phyloP scores from a whole-genome alignment of 345 rosid species.

The Turnera subulata region DNA sequence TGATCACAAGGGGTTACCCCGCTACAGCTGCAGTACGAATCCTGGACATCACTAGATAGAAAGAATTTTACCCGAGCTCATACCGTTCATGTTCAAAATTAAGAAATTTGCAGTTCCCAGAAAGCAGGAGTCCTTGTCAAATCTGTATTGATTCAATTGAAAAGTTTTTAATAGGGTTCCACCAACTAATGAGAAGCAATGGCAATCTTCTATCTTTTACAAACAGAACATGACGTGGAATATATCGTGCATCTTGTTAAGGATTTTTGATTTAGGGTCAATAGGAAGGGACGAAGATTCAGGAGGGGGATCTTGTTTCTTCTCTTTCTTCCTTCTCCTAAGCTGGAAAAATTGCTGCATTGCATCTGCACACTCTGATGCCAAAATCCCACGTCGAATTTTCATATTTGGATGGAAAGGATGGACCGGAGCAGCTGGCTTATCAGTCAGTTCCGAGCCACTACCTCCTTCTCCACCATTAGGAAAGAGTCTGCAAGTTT shows the following conservation, averaged over 20 bases:
- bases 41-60: too few species aligned
- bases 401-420: constrained; percentile 93
- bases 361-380: constrained; percentile 69
- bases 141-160: too few species aligned
- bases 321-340: constrained; percentile 71
- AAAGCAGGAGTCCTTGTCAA: too few species aligned
- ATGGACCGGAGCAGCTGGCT: constrained; percentile 76
- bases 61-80: too few species aligned
- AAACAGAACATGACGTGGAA: constrained; percentile 65
- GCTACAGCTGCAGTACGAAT: too few species aligned
- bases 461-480: constrained; percentile 31
- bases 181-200: background rate
- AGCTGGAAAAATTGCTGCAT: constrained; percentile 94
- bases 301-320: constrained; percentile 35
- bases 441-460: constrained; percentile 42
- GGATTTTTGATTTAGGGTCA: constrained; percentile 61
- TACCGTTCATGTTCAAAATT: too few species aligned
- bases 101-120: too few species aligned
- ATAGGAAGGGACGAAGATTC: constrained; percentile 53
- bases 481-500: constrained; percentile 65
- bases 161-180: background rate
- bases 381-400: constrained; percentile 72
- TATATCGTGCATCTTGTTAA: constrained; percentile 66
- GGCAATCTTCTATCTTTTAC: constrained; percentile 25
- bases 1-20: too few species aligned